These are phyloP conservation scores for Daldinia caldariorum DNA, from an alignment of 495 filamentous ascomycete species.

Conservation along the genomic window DNA sequence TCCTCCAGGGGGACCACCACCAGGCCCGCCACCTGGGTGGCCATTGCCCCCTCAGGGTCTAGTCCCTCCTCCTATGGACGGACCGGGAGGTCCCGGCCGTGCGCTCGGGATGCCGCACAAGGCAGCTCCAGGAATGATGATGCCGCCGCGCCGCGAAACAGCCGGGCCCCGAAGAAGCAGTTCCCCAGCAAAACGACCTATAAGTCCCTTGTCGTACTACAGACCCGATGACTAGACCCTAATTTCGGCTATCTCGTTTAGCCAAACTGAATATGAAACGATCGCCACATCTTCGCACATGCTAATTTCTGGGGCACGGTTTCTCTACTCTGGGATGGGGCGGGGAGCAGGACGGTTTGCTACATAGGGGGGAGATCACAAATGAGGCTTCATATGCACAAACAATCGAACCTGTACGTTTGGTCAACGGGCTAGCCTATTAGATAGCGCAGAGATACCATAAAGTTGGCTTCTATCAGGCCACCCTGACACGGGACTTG, in stretches of 20 bases:
- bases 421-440: constrained; percentile 16
- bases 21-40: not conserved
- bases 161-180: not conserved
- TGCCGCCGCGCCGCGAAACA: not conserved
- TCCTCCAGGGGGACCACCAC: not conserved
- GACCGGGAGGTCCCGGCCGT: constrained; percentile 3
- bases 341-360: not conserved
- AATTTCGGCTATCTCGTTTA: not conserved
- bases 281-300: not conserved
- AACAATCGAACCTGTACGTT: constrained; percentile 19
- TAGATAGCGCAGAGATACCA: constrained; percentile 4
- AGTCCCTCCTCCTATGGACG: not conserved
- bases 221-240: not conserved
- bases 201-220: not conserved
- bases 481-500: not conserved
- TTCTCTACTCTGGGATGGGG: not conserved
- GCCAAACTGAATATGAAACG: not conserved
- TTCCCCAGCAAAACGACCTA: not conserved
- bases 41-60: not conserved
- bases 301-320: not conserved
- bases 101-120: constrained; percentile 1
- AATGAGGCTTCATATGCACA: constrained; percentile 10
- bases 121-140: not conserved
- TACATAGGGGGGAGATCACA: constrained; percentile 5
- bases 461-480: constrained; percentile 11